Evolutionary conservation across 2,329 filamentous ascomycete genomes (phyloP), one percentile per base, ranked within the genome.

Genomic region (Aspergillus tamarii): DNA sequence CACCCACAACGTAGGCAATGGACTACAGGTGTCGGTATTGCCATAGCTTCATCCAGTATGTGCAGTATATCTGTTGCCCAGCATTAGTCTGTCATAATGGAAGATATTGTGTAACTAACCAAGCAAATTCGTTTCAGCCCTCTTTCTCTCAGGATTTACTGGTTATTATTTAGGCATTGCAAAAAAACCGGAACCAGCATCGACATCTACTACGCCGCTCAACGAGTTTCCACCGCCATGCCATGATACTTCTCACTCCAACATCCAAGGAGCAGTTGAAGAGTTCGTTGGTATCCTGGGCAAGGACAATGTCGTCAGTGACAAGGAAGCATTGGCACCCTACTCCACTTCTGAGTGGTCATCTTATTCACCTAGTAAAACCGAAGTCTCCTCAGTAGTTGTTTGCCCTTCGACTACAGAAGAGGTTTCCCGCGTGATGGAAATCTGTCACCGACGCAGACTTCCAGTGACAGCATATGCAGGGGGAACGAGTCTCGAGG

Each of bases 391-490:
- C 0, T 84, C 83, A 68, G 71, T 93, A 75, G 84, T 97, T 58
- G 85, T 96, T 45, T 94, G 89, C 74, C 94, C 93, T 0, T 83
- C 80, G 52, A 88, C 84, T 41, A 97, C 94, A 0, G 90, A 94
- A 68, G 90, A 97, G 71, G 93, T 96, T 10, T 90, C 91, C n/a
- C 83, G 85, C 66, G 87, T 97, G 64, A 94, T 96, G 89, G 94
- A 94, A 81, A 81, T 97, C 62, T 97, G 94, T 80, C 91, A 96
- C 76, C 78, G 83, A 73, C 84, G 93, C 46, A 84, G 85, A 62
- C 95, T 97, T 66, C 94, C 94, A 4, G 92, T 97, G 30, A 94
- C 92, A 4, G 90, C 89, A 2, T 96, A 93, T 80, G 93, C 90
- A 62, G 94, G 94, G 48, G 94, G 94, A 34, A 97, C 94, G 7